Percentiles rank a stretch among this genome's conserved stretches.
phyloP scores from a whole-genome alignment of 768 basidiomycete species.

The Boletellus ananas region DNA sequence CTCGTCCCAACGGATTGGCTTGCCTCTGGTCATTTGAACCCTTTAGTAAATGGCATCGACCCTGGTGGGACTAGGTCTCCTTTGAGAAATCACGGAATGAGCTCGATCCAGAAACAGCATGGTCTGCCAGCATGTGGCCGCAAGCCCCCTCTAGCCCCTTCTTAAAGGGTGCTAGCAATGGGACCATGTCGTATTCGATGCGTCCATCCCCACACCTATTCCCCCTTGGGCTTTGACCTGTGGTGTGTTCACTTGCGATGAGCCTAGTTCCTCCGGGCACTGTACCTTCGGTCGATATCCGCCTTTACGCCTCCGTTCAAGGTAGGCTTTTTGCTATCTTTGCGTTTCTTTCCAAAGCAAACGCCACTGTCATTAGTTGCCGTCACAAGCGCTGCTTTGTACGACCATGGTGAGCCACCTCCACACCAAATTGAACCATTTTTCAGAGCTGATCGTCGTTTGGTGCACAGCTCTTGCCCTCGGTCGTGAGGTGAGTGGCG shows the following conservation, averaged over 20 bases:
- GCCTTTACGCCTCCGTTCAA: constrained; percentile 21
- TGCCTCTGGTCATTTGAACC: background rate
- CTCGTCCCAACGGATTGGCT: background rate
- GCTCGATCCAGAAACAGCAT: constrained; percentile 1
- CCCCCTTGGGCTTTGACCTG: constrained; percentile 1
- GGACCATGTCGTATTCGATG: constrained; percentile 1
- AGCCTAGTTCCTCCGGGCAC: constrained; percentile 19
- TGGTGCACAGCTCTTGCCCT: constrained; percentile 19
- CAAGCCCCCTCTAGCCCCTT: background rate
- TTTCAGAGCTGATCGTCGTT: background rate
- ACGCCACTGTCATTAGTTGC: constrained; percentile 22
- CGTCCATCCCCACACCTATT: background rate
- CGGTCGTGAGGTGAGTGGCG: constrained; percentile 25
- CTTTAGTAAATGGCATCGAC: background rate
- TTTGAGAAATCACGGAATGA: constrained; percentile 12
- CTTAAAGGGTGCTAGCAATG: constrained; percentile 12
- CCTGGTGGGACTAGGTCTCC: background rate
- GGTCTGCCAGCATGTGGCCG: background rate
- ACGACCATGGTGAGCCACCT: constrained; percentile 25
- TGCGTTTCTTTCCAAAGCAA: background rate
- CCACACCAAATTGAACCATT: background rate
- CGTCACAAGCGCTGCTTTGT: constrained; percentile 24
- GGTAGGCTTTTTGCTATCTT: constrained; percentile 6
- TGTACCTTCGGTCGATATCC: background rate
- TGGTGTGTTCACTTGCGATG: constrained; percentile 14